A percentile compares a stretch with the other conserved stretches of the same genome.
These are phyloP conservation scores for Tolypocladium guangdongense DNA, from an alignment of 2,329 filamentous ascomycete genomes.

Conservation along the genomic window DNA sequence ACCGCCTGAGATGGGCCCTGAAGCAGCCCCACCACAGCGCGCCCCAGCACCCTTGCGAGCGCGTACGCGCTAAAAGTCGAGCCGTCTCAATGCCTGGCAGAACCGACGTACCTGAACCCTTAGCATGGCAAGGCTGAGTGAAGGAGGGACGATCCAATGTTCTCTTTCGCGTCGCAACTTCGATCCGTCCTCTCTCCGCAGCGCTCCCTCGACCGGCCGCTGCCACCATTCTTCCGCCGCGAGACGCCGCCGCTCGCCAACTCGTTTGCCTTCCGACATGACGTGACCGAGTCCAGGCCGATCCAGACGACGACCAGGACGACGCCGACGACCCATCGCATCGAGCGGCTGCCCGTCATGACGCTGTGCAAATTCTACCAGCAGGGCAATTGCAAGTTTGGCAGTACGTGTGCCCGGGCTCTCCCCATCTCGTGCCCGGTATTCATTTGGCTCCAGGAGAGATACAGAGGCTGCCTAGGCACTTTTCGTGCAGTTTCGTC, in stretches of 20 bases:
- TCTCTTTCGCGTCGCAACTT: slow-evolving; percentile 5
- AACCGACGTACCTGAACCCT: background rate
- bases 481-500: background rate
- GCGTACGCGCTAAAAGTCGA: background rate
- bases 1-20: background rate
- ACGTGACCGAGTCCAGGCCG: background rate
- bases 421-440: background rate
- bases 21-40: background rate
- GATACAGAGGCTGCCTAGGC: background rate
- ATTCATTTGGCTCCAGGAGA: background rate
- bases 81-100: background rate
- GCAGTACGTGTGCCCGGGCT: slow-evolving; percentile 28
- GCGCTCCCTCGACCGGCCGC: slow-evolving; percentile 1
- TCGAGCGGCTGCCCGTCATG: slow-evolving; percentile 16
- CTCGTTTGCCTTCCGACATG: background rate
- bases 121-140: slow-evolving; percentile 5
- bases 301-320: background rate
- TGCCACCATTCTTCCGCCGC: slow-evolving; percentile 1
- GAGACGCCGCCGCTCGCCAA: background rate
- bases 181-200: slow-evolving; percentile 2
- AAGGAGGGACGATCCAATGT: slow-evolving; percentile 1
- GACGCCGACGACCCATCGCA: background rate
- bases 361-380: slow-evolving; percentile 36
- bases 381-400: slow-evolving; percentile 41
- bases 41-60: background rate